These are phyloP conservation scores for Helianthus annuus DNA, from an alignment of 129 eudicot genomes.

Conservation along the genomic window HanXRQr2.0-SUNRISE NC_035447.2:47579633-47580132, in stretches of 20 bases:
- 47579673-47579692: neutral
- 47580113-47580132: slow-evolving; percentile 27
- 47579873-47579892: slow-evolving; percentile 79
- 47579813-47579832: slow-evolving; percentile 78
- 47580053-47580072: slow-evolving; percentile 17
- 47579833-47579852: slow-evolving; percentile 80
- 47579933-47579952: neutral
- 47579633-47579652: slow-evolving; percentile 54
- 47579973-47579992: neutral
- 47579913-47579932: slow-evolving; percentile 65
- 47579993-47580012: slow-evolving; percentile 71
- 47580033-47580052: slow-evolving; percentile 86
- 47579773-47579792: slow-evolving; percentile 92
- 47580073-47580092: neutral
- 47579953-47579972: neutral
- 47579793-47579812: slow-evolving; percentile 79
- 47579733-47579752: slow-evolving; percentile 69
- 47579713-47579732: slow-evolving; percentile 71
- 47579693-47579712: slow-evolving; percentile 47
- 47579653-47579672: neutral
- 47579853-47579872: slow-evolving; percentile 50
- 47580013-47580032: slow-evolving; percentile 99
- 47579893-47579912: slow-evolving; percentile 93
- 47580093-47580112: neutral
- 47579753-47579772: slow-evolving; percentile 90